A percentile compares a stretch with the other conserved stretches of the same genome.
These are phyloP conservation scores for Larix kaempferi DNA, from an alignment of 75 land plant genomes.

Conservation along the genomic window DNA sequence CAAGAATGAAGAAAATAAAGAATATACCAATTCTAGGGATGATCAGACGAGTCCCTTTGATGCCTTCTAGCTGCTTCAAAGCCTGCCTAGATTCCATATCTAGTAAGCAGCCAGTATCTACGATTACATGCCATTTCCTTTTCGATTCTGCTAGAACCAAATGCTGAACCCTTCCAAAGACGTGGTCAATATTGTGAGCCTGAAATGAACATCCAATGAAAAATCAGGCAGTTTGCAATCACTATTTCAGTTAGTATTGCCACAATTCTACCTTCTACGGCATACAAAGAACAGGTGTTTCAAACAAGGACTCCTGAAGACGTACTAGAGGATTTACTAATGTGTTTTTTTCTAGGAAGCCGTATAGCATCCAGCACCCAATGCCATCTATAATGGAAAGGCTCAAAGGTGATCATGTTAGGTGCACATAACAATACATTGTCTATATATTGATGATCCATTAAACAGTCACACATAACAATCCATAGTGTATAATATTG, in stretches of 20 bases:
- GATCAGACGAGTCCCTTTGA: conserved; percentile 68
- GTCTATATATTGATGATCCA: too few species aligned
- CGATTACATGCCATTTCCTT: conserved; percentile 67
- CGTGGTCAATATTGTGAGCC: conserved; percentile 15
- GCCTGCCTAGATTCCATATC: conserved; percentile 57
- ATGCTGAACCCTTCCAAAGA: conserved; percentile 10
- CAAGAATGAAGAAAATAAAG: neutral
- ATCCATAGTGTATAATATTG: too few species aligned
- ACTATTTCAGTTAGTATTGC: neutral
- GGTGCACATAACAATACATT: too few species aligned
- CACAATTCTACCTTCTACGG: neutral
- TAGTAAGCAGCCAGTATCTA: conserved; percentile 60
- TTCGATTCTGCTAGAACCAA: conserved; percentile 13
- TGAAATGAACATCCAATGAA: conserved; percentile 8
- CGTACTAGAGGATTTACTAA: neutral
- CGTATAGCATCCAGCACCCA: neutral
- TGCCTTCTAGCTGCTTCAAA: conserved; percentile 74
- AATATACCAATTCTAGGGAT: conserved; percentile 75
- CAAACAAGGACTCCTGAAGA: neutral
- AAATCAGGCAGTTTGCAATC: neutral
- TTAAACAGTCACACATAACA: too few species aligned
- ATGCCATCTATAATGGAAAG: neutral
- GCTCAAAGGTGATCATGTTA: neutral
- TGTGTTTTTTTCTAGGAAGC: neutral
- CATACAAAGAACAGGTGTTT: neutral